These are phyloP conservation scores for Cyathus striatus DNA, from an alignment of 768 basidiomycete genomes.

Conservation along the genomic window DNA sequence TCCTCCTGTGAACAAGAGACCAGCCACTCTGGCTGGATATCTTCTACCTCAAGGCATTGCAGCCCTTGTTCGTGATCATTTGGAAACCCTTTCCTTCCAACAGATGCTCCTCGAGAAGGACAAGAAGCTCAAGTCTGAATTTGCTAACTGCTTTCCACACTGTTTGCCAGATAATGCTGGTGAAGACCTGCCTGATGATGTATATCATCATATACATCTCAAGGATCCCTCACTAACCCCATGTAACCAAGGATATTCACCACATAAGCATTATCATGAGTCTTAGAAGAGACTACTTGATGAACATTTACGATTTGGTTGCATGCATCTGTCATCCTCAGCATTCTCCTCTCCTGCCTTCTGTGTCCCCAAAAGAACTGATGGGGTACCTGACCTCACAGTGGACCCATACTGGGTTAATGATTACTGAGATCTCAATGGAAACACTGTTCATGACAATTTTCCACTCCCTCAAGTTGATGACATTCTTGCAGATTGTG, in stretches of 20 bases:
- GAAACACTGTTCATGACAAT: slow-evolving; percentile 14
- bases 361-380: slow-evolving; percentile 23
- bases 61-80: too few species aligned
- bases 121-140: too few species aligned
- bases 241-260: slow-evolving; percentile 13
- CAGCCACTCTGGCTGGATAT: too few species aligned
- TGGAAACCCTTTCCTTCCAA: too few species aligned
- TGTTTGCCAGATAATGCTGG: too few species aligned
- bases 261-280: slow-evolving; percentile 21
- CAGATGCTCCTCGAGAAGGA: too few species aligned
- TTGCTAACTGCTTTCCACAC: too few species aligned
- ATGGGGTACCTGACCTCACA: slow-evolving; percentile 9
- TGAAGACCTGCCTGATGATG: too few species aligned
- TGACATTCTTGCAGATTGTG: slow-evolving; percentile 15
- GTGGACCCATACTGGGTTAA: slow-evolving; percentile 26
- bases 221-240: slow-evolving; percentile 20
- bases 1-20: too few species aligned
- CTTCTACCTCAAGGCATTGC: too few species aligned
- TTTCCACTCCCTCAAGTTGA: slow-evolving; percentile 14
- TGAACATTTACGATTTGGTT: slow-evolving; percentile 20
- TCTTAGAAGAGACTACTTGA: slow-evolving; percentile 23
- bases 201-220: slow-evolving; percentile 10
- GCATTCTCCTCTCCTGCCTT: slow-evolving; percentile 27
- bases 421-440: slow-evolving; percentile 23
- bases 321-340: slow-evolving; percentile 19